These are phyloP conservation scores for Agrocybe chaxingu DNA, from an alignment of 768 basidiomycete genomes.

Conservation along the genomic window DNA sequence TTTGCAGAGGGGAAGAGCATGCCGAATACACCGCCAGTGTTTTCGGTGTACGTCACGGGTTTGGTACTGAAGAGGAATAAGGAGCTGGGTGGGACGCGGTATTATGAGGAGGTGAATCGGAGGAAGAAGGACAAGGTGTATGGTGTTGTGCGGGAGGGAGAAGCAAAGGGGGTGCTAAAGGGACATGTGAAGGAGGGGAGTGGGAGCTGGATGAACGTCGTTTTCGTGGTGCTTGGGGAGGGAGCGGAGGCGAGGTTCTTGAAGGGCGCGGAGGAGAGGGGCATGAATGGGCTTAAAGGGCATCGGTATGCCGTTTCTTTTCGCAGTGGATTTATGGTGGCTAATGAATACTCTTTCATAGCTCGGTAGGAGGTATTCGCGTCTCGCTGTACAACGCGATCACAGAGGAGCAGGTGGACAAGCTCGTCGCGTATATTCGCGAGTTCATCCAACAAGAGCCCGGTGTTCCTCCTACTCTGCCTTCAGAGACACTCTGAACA, in stretches of 20 bases:
- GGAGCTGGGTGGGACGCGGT: constrained; percentile 59
- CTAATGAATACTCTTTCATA: constrained; percentile 18
- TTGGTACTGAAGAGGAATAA: constrained; percentile 76
- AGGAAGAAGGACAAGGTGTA: constrained; percentile 81
- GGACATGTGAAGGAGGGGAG: constrained; percentile 71
- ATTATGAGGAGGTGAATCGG: constrained; percentile 63
- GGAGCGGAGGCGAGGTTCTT: constrained; percentile 73
- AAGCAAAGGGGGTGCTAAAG: constrained; percentile 64
- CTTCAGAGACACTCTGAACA: constrained; percentile 12
- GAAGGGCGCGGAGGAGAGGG: constrained; percentile 71
- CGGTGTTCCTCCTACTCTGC: constrained; percentile 14
- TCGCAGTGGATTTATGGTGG: background rate
- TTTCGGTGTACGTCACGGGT: constrained; percentile 87
- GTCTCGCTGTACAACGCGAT: constrained; percentile 90
- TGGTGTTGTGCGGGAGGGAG: constrained; percentile 64
- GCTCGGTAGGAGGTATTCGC: constrained; percentile 74
- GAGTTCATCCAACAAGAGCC: constrained; percentile 39
- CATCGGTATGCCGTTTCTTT: constrained; percentile 64
- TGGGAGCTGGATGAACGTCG: constrained; percentile 95
- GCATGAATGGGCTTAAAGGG: constrained; percentile 87
- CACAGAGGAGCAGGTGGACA: constrained; percentile 68
- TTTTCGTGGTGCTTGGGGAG: constrained; percentile 78
- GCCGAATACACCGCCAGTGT: constrained; percentile 91
- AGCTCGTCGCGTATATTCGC: constrained; percentile 55
- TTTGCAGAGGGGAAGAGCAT: constrained; percentile 73